Evolutionary conservation across 2,329 filamentous ascomycete species (phyloP).

Genomic region (Cryphonectria japonica): DNA sequence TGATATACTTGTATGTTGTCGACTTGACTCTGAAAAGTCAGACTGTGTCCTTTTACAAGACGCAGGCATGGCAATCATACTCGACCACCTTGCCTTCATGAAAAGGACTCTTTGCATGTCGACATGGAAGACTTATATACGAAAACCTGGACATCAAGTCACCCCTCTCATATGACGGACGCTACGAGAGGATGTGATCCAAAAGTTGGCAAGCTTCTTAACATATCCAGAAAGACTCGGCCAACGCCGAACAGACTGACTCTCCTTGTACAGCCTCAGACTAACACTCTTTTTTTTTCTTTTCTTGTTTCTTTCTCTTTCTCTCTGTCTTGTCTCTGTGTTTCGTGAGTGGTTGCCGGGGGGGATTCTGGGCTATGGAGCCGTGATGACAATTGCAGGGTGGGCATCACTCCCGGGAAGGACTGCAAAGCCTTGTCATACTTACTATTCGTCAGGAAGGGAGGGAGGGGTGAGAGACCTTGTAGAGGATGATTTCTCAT

Average conservation of each 20-base stretch:
- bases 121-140: neutral
- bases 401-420: neutral
- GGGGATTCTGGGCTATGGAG: neutral
- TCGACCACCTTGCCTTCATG: neutral
- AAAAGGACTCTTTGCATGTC: neutral
- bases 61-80: neutral
- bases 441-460: neutral
- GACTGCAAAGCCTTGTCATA: conserved; percentile 8
- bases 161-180: neutral
- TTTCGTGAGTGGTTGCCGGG: neutral
- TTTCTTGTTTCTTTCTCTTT: neutral
- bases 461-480: neutral
- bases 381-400: conserved; percentile 3
- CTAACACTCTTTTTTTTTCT: neutral
- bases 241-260: neutral
- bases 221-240: neutral
- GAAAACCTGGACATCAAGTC: neutral
- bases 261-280: neutral
- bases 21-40: neutral
- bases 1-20: neutral
- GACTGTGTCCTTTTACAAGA: neutral
- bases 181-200: neutral
- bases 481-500: conserved; percentile 11
- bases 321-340: neutral
- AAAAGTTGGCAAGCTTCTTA: neutral